phyloP scores from a whole-genome alignment of 371 early-diverging fungal species.

The Mortierella sp. region DNA sequence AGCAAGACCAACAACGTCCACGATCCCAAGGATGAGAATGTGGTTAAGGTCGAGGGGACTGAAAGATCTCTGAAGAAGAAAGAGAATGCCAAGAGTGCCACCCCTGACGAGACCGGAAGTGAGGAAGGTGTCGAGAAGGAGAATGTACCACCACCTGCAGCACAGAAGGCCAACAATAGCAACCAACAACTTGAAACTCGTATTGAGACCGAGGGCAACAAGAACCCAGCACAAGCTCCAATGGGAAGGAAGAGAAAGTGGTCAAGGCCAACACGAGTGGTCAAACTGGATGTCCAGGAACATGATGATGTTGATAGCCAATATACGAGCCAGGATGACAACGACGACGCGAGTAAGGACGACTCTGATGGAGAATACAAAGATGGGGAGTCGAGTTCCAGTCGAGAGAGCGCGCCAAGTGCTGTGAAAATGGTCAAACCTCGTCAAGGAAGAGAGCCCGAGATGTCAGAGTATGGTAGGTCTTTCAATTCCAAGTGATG shows the following conservation, averaged over 20 bases:
- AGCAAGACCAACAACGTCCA: too few relatives aligned
- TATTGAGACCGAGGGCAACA: not conserved
- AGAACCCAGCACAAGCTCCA: not conserved
- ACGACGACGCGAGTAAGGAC: too few relatives aligned
- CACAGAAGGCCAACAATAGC: too few relatives aligned
- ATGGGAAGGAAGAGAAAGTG: conserved; percentile 1
- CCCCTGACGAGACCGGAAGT: too few relatives aligned
- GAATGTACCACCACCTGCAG: too few relatives aligned
- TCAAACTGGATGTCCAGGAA: conserved; percentile 14
- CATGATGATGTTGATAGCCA: conserved; percentile 7
- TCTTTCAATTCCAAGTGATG: too few relatives aligned
- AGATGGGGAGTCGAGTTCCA: not conserved
- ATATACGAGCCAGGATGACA: conserved; percentile 14
- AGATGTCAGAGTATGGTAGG: conserved; percentile 43
- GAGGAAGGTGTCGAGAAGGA: too few relatives aligned
- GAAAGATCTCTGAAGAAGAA: too few relatives aligned
- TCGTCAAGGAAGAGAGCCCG: conserved; percentile 6
- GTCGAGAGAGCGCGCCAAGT: not conserved
- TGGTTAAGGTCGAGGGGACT: too few relatives aligned
- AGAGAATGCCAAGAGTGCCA: too few relatives aligned
- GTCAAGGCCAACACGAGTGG: conserved; percentile 14
- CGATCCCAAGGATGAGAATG: too few relatives aligned
- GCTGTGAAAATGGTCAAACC: not conserved
- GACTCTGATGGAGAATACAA: conserved; percentile 11
- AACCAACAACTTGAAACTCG: too few relatives aligned